Conservation (phyloP, 345 rosid genomes). For the Mangifera indica region DNA sequence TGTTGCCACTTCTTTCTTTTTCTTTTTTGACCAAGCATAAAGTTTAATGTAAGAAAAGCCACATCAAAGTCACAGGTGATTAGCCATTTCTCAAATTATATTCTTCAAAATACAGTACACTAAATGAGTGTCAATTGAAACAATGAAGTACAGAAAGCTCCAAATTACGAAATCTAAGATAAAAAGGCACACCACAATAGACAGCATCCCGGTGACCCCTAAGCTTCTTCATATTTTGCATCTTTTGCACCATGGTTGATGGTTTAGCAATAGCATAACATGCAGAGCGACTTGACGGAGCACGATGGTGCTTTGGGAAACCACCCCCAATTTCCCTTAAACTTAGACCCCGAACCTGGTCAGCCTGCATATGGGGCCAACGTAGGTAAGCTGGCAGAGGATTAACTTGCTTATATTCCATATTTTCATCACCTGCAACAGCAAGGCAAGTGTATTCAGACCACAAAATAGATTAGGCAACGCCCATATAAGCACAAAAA, state of each 20-base stretch:
- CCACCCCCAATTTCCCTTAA: constrained; percentile 99
- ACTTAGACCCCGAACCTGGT: constrained; percentile 90
- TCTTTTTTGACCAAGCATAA: background rate
- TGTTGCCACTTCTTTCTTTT: background rate
- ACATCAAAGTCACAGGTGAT: background rate
- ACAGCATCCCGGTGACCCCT: constrained; percentile 98
- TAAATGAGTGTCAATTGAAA: constrained; percentile 1
- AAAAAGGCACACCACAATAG: constrained; percentile 76
- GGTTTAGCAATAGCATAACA: constrained; percentile 96
- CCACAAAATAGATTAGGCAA: constrained; percentile 1
- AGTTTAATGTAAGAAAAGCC: background rate
- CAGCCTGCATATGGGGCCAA: constrained; percentile 96
- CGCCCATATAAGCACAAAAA: background rate
- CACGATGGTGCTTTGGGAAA: constrained; percentile 92
- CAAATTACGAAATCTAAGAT: constrained; percentile 19
- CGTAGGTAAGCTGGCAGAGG: constrained; percentile 63
- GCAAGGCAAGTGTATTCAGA: constrained; percentile 22
- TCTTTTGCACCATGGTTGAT: constrained; percentile 82
- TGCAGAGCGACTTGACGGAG: constrained; percentile 84
- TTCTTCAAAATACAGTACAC: background rate
- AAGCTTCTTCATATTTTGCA: constrained; percentile 85
- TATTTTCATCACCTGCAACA: constrained; percentile 44
- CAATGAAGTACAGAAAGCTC: background rate
- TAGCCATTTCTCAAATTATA: constrained; percentile 8
- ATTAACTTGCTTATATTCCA: constrained; percentile 41